Evolutionary conservation across 352 stramenopile species (phyloP), one percentile per base, ranked within the genome.

Genomic region (Globisporangium middletonii): DNA sequence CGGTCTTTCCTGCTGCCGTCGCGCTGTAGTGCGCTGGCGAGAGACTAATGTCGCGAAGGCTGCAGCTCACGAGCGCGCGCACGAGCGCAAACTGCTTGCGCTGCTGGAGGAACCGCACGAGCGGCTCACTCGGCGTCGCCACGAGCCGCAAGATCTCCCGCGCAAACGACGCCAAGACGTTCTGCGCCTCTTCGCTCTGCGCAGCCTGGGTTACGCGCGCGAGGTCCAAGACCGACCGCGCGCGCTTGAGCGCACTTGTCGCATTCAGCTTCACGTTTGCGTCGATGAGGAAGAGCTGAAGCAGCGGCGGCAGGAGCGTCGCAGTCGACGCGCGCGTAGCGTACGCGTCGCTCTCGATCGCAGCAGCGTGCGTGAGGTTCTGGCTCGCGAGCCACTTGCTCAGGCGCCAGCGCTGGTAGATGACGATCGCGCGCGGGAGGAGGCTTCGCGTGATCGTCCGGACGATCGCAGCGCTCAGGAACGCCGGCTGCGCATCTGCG

Each of bases 391-490:
- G 54, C 73, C 74, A 86, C 33, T 71, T 68, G 53, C 74, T 82
- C n/a, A 88, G 64, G n/a, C 69, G 68, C 79, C 79, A 92, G 28
- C 75, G 77, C 63, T 88, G 81, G 55, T 89, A 89, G 18, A 85
- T 71, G 0, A 69, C 77, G 50, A 92, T 88, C 1, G 79, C 68
- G 38, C 82, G 78, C 0, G 79, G 77, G 9, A 92, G 38, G 35
- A 81, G 72, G 15, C 72, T 60, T 6, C 66, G 69, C 33, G 80
- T 57, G 12, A 89, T 72, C 9, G 68, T 65, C 26, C 64, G 71
- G 44, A 92, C 42, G 0, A 68, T 75, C 3, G 60, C 48, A 19
- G 70, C 67, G 15, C 65, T 70, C 50, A 92, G 28, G 50, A 89
- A 89, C 0, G 71, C 63, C 4, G 78, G 68, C 35, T 78, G 73